Evolutionary conservation across 1,284 basidiomycete genomes (phyloP).

Genomic region (Neonothopanus nambi): DNA sequence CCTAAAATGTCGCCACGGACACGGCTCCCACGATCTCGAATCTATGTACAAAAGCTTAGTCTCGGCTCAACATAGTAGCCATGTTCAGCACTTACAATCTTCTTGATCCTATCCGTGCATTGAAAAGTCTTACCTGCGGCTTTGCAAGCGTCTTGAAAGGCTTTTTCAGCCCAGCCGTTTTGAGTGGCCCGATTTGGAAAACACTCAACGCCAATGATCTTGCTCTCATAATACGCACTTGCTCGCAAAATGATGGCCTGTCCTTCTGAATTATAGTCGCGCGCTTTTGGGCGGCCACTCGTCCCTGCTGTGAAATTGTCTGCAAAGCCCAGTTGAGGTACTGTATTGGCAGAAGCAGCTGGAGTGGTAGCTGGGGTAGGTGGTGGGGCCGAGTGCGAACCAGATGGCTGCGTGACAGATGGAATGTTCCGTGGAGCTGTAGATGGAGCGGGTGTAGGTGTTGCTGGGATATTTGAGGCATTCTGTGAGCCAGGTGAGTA

Average conservation of each 20-base stretch:
- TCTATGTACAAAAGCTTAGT: neutral
- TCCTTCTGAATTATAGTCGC: neutral
- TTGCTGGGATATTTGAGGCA: too few species aligned
- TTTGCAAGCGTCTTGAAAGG: neutral
- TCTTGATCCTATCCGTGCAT: neutral
- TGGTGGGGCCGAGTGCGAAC: too few species aligned
- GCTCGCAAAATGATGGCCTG: constrained; percentile 1
- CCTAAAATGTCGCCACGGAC: neutral
- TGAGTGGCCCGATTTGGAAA: neutral
- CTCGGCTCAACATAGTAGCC: neutral
- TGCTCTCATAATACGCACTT: constrained; percentile 1
- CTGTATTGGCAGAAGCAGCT: neutral
- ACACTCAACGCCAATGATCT: neutral
- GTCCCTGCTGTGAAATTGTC: neutral
- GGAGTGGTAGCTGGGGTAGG: too few species aligned
- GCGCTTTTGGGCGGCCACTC: neutral
- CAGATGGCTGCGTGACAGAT: too few species aligned
- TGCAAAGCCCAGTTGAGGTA: neutral
- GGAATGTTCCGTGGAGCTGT: too few species aligned
- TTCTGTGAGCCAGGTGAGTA: too few species aligned
- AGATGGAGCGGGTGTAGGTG: too few species aligned
- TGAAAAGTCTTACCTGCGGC: neutral
- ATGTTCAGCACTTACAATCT: neutral
- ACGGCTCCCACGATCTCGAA: constrained; percentile 1
- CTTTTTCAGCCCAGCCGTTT: neutral